Evolutionary conservation across 2,329 filamentous ascomycete genomes (phyloP), one percentile per base, ranked within the genome.

Genomic region (Diaporthe citriasiana): DNA sequence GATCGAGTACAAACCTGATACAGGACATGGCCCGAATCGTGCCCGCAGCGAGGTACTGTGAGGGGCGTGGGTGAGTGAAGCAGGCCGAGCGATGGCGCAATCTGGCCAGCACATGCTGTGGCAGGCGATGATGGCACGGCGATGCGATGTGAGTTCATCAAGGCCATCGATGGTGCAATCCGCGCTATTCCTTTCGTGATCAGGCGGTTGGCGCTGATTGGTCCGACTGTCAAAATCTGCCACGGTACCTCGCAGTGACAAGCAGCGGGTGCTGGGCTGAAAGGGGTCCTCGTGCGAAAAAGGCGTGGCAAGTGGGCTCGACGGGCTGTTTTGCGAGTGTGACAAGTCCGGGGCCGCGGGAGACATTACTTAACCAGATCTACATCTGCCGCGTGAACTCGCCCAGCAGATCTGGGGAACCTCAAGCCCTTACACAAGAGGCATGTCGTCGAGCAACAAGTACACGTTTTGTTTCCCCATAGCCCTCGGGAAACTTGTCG

Each of bases 151-250:
- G 69, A 75, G 75, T 53, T 74, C 72, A 73, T 75, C 56, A 55
- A 70, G 71, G 75, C 63, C 70, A 72, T 51, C 81, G 83, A 87
- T 87, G 85, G 87, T 86, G 85, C 87, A 86, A 87, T 87, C 85
- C 82, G 83, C 85, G 85, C 85, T 86, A 87, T 83, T 76, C 81
- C 85, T 85, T 85, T 86, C 84, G 84, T 84, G 84, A 85, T 83
- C 73, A 75, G 59, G 84, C 83, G 4, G 65, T 63, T n/a, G 70
- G 27, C 33, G 35, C 50, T 73, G 51, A 71, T 75, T 75, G 71
- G 74, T 45, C 51, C 17, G 38, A 51, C 25, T 19, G 55, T 57
- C 68, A 72, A 76, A 74, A 70, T 74, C 72, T 75, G 68, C 60
- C 40, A 74, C 55, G 72, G 72, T 75, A 72, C 74, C 68, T 74